Percentiles rank a stretch among this genome's conserved stretches.
These are phyloP conservation scores for Pleodorina starrii DNA, from an alignment of 139 green algal genomes.

Conservation along the genomic window DNA sequence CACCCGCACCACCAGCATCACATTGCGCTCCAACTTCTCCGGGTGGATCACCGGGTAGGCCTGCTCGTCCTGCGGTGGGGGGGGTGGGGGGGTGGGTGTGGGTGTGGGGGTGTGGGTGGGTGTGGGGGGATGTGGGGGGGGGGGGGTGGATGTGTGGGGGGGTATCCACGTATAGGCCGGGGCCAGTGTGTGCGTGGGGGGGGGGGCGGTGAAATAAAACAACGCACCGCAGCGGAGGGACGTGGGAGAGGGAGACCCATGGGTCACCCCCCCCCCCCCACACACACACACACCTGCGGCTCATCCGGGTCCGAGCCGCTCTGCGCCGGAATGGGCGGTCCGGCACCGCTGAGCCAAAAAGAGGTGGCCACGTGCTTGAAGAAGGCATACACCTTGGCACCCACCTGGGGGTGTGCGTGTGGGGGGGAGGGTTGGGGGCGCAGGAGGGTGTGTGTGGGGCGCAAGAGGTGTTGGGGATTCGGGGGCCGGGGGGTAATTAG, in stretches of 20 bases:
- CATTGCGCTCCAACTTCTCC: conserved; percentile 53
- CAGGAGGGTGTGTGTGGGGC: not conserved
- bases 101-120: not conserved
- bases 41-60: conserved; percentile 36
- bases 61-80: conserved; percentile 35
- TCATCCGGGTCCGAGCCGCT: conserved; percentile 10
- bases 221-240: too few species aligned
- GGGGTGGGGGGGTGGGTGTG: not conserved
- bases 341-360: conserved; percentile 33
- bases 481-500: not conserved
- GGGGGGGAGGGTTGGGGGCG: too few species aligned
- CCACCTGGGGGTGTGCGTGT: not conserved
- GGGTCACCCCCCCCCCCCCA: not conserved
- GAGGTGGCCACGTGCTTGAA: conserved; percentile 36
- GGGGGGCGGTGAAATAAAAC: too few species aligned
- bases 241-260: too few species aligned
- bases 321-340: conserved; percentile 25
- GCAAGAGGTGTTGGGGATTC: not conserved
- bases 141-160: too few species aligned
- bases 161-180: too few species aligned
- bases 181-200: too few species aligned
- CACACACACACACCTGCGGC: not conserved
- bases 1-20: conserved; percentile 41
- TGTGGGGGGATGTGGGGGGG: not conserved
- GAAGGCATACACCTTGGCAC: conserved; percentile 43